Percentiles rank a stretch among this genome's conserved stretches.
phyloP scores from a whole-genome alignment of 495 filamentous ascomycete species.

The Lepraria neglecta region DNA sequence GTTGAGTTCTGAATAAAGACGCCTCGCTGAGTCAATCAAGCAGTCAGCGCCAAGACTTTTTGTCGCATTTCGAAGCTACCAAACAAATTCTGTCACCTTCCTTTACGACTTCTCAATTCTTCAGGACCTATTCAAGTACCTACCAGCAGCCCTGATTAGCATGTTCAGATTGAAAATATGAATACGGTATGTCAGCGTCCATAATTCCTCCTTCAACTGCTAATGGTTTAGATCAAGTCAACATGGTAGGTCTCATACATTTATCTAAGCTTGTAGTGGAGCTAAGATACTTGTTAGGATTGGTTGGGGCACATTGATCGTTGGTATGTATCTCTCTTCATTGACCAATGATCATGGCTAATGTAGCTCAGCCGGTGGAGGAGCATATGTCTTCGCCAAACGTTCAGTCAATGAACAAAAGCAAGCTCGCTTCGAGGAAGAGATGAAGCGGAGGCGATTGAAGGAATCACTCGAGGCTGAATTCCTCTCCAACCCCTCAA shows the following conservation, averaged over 20 bases:
- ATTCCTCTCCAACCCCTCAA: slow-evolving; percentile 31
- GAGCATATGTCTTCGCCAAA: slow-evolving; percentile 95
- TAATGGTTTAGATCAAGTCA: slow-evolving; percentile 42
- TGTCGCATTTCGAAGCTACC: too few relatives aligned
- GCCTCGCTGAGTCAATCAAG: too few relatives aligned
- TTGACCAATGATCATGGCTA: background rate
- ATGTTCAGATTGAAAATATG: slow-evolving; percentile 28
- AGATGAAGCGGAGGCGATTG: slow-evolving; percentile 57
- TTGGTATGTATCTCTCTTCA: slow-evolving; percentile 49
- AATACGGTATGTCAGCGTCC: slow-evolving; percentile 38
- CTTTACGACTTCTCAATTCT: background rate
- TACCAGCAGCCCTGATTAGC: too few relatives aligned
- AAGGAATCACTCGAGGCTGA: slow-evolving; percentile 52
- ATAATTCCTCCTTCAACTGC: background rate
- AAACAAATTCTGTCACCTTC: too few relatives aligned
- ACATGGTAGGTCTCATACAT: slow-evolving; percentile 42
- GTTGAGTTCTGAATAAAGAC: too few relatives aligned
- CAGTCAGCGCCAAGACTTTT: too few relatives aligned
- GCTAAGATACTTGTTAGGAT: slow-evolving; percentile 45
- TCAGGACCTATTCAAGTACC: background rate
- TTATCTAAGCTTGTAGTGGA: background rate
- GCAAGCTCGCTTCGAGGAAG: slow-evolving; percentile 59
- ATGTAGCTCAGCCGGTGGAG: slow-evolving; percentile 62
- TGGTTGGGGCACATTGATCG: slow-evolving; percentile 80
- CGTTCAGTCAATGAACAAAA: slow-evolving; percentile 86